These are phyloP conservation scores for Polyplosphaeria fusca DNA, from an alignment of 495 filamentous ascomycete genomes.

Conservation along the genomic window DNA sequence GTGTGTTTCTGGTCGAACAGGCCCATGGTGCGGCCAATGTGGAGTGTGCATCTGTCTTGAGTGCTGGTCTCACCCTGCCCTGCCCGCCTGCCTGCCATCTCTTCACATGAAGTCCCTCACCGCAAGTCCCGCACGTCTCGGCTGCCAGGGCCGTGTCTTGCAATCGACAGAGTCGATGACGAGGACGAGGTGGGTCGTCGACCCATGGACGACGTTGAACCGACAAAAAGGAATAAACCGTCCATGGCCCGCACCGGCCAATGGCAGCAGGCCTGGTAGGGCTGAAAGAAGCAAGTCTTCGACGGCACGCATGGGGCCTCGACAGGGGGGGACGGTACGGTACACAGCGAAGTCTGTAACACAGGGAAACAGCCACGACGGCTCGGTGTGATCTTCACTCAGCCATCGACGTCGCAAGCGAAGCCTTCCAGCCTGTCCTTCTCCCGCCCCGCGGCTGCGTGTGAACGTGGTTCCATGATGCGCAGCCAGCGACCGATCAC, in stretches of 20 bases:
- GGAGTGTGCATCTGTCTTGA: neutral
- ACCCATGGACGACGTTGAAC: neutral
- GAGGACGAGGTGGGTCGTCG: no score
- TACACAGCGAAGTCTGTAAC: neutral
- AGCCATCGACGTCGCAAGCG: neutral
- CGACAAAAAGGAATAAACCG: neutral
- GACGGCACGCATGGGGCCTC: neutral
- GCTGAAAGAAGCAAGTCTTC: neutral
- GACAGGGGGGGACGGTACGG: neutral
- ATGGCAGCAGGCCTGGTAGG: neutral
- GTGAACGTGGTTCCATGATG: constrained; percentile 12
- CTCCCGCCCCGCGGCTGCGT: neutral
- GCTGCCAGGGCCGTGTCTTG: no score
- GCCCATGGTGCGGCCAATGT: neutral
- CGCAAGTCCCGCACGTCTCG: no score
- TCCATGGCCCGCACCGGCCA: neutral
- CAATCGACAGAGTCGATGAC: no score
- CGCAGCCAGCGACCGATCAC: constrained; percentile 3
- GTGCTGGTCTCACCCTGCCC: neutral
- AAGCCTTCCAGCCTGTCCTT: neutral
- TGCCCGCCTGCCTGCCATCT: no score
- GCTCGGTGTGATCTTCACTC: neutral
- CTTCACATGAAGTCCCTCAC: no score
- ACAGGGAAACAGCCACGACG: constrained; percentile 1
- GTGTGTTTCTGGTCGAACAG: no score